phyloP scores from a whole-genome alignment of 2,329 filamentous ascomycete species.

The Xylariales sp. region DNA sequence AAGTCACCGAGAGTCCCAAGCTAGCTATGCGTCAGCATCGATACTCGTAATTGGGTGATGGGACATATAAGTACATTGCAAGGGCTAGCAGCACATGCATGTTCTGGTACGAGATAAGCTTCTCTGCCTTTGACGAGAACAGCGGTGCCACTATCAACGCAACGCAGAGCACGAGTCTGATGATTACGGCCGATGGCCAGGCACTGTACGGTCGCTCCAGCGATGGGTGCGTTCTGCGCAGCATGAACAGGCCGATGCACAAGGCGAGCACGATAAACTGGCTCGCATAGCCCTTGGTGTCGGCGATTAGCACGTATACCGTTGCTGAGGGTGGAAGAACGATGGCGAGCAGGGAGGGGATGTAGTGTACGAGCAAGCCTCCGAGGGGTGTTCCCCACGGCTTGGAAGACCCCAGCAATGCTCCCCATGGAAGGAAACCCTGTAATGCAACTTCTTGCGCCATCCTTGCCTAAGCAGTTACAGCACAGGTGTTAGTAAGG shows the following conservation, averaged over 20 bases:
- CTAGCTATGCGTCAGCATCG: too few relatives aligned
- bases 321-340: constrained; percentile 58
- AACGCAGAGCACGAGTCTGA: constrained; percentile 49
- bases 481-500: constrained; percentile 5
- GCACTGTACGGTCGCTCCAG: constrained; percentile 61
- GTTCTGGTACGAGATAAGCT: too few relatives aligned
- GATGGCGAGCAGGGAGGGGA: constrained; percentile 65
- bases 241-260: constrained; percentile 53
- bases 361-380: constrained; percentile 63
- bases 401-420: constrained; percentile 56
- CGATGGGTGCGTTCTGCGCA: constrained; percentile 56
- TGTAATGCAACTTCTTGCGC: constrained; percentile 71
- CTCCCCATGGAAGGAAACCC: constrained; percentile 63
- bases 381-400: constrained; percentile 66
- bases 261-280: constrained; percentile 57
- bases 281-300: constrained; percentile 65
- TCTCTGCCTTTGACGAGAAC: constrained; percentile 51
- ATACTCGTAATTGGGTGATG: too few relatives aligned
- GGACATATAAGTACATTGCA: too few relatives aligned
- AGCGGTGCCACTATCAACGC: constrained; percentile 58
- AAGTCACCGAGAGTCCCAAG: too few relatives aligned
- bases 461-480: constrained; percentile 49
- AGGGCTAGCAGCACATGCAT: too few relatives aligned
- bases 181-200: constrained; percentile 54
- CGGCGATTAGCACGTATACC: constrained; percentile 69